Evolutionary conservation across 2,329 filamentous ascomycete species (phyloP).

Genomic region (Fusarium keratoplasticum): DNA sequence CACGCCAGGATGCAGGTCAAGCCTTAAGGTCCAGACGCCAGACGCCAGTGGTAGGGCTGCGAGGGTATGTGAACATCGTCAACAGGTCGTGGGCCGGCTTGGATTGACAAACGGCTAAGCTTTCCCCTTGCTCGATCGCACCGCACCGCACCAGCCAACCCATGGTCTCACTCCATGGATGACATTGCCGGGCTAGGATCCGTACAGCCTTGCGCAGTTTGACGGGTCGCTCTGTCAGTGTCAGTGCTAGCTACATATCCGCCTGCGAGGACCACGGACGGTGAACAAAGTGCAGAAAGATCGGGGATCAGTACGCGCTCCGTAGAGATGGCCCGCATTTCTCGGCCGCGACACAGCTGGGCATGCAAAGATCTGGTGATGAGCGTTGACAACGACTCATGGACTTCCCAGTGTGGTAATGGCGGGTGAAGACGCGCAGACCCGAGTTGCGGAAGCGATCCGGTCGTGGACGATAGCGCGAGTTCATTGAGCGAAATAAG

Average conservation of each 20-base stretch:
- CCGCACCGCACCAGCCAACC: constrained; percentile 37
- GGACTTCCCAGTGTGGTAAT: constrained; percentile 10
- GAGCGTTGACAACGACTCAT: constrained; percentile 16
- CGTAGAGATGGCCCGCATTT: constrained; percentile 7
- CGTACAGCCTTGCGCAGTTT: constrained; percentile 42
- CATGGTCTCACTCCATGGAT: constrained; percentile 41
- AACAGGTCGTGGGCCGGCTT: constrained; percentile 29
- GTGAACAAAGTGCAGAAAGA: constrained; percentile 16
- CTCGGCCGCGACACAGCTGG: constrained; percentile 18
- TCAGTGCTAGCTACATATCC: not conserved
- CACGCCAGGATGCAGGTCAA: constrained; percentile 31
- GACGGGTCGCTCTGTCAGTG: constrained; percentile 32
- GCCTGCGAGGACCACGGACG: constrained; percentile 15
- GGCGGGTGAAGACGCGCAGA: constrained; percentile 22
- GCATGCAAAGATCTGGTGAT: constrained; percentile 40
- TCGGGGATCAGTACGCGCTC: constrained; percentile 15
- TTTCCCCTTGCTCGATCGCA: constrained; percentile 27
- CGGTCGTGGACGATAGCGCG: constrained; percentile 26
- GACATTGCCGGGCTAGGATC: constrained; percentile 44
- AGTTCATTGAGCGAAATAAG: constrained; percentile 22
- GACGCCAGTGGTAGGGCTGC: constrained; percentile 41
- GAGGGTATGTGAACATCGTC: constrained; percentile 39
- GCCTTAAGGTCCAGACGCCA: constrained; percentile 22
- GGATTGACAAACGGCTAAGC: constrained; percentile 24
- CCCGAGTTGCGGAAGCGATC: constrained; percentile 21